phyloP scores from a whole-genome alignment of 208 protist genomes.

The Acanthamoeba triangularis region DNA sequence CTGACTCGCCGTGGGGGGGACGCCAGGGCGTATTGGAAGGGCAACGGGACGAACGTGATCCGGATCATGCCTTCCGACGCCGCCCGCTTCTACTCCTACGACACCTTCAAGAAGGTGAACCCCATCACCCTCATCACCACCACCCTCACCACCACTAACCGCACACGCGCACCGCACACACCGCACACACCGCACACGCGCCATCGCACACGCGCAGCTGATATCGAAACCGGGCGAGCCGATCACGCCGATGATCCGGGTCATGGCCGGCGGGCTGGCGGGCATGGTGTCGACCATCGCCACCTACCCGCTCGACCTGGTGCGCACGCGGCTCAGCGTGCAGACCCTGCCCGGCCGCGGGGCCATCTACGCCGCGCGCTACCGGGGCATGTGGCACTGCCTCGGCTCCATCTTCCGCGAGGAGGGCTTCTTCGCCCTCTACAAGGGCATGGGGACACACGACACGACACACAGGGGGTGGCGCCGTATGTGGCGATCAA shows the following conservation, averaged over 20 bases:
- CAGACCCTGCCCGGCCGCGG: neutral
- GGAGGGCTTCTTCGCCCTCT: slow-evolving; percentile 61
- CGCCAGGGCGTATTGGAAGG: slow-evolving; percentile 93
- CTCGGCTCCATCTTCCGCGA: neutral
- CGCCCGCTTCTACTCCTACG: slow-evolving; percentile 95
- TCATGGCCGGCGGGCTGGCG: slow-evolving; percentile 93
- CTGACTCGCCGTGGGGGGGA: neutral
- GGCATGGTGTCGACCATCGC: slow-evolving; percentile 94
- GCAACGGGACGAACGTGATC: slow-evolving; percentile 96
- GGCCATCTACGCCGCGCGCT: slow-evolving; percentile 44
- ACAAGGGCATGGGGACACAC: slow-evolving; percentile 53
- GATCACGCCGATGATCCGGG: slow-evolving; percentile 58
- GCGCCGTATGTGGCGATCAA: slow-evolving; percentile 85
- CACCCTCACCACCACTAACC: too few species aligned
- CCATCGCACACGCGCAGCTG: neutral
- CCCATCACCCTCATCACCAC: too few species aligned
- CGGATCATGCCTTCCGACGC: slow-evolving; percentile 96
- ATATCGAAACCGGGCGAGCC: slow-evolving; percentile 26
- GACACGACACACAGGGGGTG: slow-evolving; percentile 66
- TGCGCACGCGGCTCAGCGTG: slow-evolving; percentile 94
- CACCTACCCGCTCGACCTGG: slow-evolving; percentile 96
- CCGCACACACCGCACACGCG: too few species aligned
- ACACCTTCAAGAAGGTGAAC: slow-evolving; percentile 93
- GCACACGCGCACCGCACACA: too few species aligned
- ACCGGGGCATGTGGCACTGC: slow-evolving; percentile 66